Base-by-base conservation (phyloP, 2,329 filamentous ascomycete species). In the Pleomassaria siparia region DNA sequence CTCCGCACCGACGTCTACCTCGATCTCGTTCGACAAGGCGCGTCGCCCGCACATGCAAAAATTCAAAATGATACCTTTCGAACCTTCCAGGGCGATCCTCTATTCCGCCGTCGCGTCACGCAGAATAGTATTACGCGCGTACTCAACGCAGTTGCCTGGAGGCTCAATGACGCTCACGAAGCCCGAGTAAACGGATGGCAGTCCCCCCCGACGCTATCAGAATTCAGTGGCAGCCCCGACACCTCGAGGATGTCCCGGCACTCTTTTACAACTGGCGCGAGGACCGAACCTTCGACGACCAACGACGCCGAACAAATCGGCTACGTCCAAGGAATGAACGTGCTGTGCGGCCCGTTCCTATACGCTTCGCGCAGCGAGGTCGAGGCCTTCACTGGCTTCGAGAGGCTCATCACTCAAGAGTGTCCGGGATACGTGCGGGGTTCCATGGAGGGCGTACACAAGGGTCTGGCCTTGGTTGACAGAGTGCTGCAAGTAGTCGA, bases 241-340 rank as follows among this genome's bases (percentile, higher is more conserved):
- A 70, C 61, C 3, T 56, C 60, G 7, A 59, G 64, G 40, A 50
- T 66, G 55, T 63, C 60, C 51, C 66, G 52, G 62, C 71, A 60
- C 43, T 67, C 63, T 2, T 47, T 64, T 32, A 64, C 60, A 30
- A 56, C 53, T 13, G 55, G 58, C 50, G 58, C 54, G 13, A 55
- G 56, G 53, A 69, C 55, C 33, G 70, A 62, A n/a, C 59, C 65
- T 2, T 64, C 62, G 20, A 66, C 61, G 18, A 64, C 63, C 5
- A 67, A 65, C 40, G 68, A 63, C 79, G 84, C 51, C 80, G 86
- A 56, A 83, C 82, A 89, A 10, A 89, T 91, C 25, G 91, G 89
- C 32, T 99, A 99, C 62, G 92, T 99, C 2, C 94, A 99, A 72
- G 94, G 94, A 57, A 97, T 99, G 92, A 99, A 99, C 67, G 94